Percentiles rank a stretch among this genome's conserved stretches.
phyloP scores from a whole-genome alignment of 2,329 filamentous ascomycete genomes.

The Lizonia empirigonia region DNA sequence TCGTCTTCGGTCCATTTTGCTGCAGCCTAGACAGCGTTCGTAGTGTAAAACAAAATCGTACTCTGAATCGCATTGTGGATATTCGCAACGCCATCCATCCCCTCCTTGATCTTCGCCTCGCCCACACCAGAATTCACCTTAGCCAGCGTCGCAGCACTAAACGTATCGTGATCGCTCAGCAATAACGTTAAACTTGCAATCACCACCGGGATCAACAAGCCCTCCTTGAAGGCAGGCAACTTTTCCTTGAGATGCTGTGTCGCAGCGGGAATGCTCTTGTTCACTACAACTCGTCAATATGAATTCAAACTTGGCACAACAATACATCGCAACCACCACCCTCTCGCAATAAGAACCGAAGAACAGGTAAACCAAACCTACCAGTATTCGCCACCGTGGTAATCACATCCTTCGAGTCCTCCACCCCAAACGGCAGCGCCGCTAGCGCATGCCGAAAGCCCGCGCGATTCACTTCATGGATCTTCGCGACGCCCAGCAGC shows the following conservation, averaged over 20 bases:
- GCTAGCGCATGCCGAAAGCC: slow-evolving; percentile 21
- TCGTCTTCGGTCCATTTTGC: too few species aligned
- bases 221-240: slow-evolving; percentile 16
- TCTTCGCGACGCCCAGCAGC: slow-evolving; percentile 23
- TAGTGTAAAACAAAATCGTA: slow-evolving; percentile 19
- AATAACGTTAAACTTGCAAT: slow-evolving; percentile 24
- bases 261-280: slow-evolving; percentile 20
- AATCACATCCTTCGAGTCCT: slow-evolving; percentile 15
- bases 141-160: slow-evolving; percentile 20
- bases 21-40: slow-evolving; percentile 1
- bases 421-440: slow-evolving; percentile 13
- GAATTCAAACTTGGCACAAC: too few species aligned
- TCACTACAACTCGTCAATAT: too few species aligned
- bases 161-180: slow-evolving; percentile 26
- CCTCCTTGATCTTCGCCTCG: slow-evolving; percentile 17
- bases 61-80: slow-evolving; percentile 26
- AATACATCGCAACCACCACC: too few species aligned
- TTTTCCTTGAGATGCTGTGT: slow-evolving; percentile 20
- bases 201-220: slow-evolving; percentile 9
- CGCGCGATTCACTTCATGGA: slow-evolving; percentile 27
- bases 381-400: slow-evolving; percentile 18
- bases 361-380: too few species aligned
- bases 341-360: too few species aligned
- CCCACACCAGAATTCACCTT: slow-evolving; percentile 15
- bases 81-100: slow-evolving; percentile 19